phyloP scores from a whole-genome alignment of 306 rosid genomes.

The Myrica gale region DNA sequence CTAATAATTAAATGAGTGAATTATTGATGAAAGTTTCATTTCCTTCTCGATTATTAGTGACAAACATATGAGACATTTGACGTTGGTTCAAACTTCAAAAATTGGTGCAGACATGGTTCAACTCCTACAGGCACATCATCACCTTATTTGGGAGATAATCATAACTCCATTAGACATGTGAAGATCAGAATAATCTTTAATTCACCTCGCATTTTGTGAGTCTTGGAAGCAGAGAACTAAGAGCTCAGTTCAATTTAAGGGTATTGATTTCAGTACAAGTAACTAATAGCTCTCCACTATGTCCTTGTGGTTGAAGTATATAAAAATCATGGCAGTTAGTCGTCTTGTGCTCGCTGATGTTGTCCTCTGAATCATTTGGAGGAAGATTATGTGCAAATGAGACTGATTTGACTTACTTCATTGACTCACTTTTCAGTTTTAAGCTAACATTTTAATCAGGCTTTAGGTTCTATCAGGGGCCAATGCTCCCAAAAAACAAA shows the following conservation, averaged over 20 bases:
- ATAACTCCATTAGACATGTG: neutral
- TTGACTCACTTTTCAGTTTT: conserved; percentile 4
- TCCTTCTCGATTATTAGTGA: neutral
- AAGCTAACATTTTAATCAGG: neutral
- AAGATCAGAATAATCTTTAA: neutral
- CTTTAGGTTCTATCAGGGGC: neutral
- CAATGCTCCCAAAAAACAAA: neutral
- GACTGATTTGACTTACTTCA: conserved; percentile 22
- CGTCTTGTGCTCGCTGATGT: conserved; percentile 13
- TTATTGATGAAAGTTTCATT: neutral
- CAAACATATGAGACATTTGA: neutral
- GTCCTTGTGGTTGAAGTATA: conserved; percentile 4
- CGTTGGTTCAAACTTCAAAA: neutral
- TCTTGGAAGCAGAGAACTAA: conserved; percentile 21
- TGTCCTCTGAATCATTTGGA: conserved; percentile 2
- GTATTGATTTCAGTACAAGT: neutral
- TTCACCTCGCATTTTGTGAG: neutral
- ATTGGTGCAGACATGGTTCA: neutral
- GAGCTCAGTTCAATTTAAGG: conserved; percentile 5
- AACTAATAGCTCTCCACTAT: conserved; percentile 1
- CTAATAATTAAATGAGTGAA: neutral
- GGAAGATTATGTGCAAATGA: conserved; percentile 21
- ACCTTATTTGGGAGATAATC: neutral
- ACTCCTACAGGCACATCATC: neutral
- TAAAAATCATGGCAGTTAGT: conserved; percentile 23